Percentiles rank a stretch among this genome's conserved stretches.
Evolutionary conservation across 2,329 filamentous ascomycete species (phyloP).

Genomic region (Daldinia sp.): DNA sequence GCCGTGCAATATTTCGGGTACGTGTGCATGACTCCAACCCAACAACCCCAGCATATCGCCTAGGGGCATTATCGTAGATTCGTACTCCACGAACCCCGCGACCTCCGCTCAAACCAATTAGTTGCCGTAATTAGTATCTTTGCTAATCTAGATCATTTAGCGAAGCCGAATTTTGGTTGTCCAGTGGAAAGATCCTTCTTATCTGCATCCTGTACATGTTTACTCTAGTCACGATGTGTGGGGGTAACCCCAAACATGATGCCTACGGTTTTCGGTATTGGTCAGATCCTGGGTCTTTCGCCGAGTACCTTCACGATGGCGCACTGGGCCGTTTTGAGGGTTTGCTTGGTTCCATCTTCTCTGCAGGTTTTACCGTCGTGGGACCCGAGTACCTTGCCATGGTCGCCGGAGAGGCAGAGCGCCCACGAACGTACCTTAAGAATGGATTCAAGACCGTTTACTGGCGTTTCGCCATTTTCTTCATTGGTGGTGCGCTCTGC

Average conservation of each 20-base stretch:
- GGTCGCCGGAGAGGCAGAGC: slow-evolving; percentile 65
- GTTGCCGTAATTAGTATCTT: slow-evolving; percentile 10
- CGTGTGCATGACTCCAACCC: slow-evolving; percentile 30
- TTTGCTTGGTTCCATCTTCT: slow-evolving; percentile 69
- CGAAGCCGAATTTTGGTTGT: slow-evolving; percentile 78
- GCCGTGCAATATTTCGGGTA: slow-evolving; percentile 52
- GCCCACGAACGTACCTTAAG: slow-evolving; percentile 69
- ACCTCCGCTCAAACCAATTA: slow-evolving; percentile 3
- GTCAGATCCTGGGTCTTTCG: slow-evolving; percentile 72
- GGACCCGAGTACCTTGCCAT: slow-evolving; percentile 71
- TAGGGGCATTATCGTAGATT: slow-evolving; percentile 7
- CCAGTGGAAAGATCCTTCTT: slow-evolving; percentile 72
- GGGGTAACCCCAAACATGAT: slow-evolving; percentile 78
- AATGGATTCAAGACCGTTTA: slow-evolving; percentile 75
- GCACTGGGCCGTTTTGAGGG: slow-evolving; percentile 73
- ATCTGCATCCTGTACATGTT: slow-evolving; percentile 76
- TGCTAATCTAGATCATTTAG: slow-evolving; percentile 62
- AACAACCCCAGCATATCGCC: not conserved
- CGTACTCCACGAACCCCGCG: slow-evolving; percentile 9
- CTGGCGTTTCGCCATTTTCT: slow-evolving; percentile 74
- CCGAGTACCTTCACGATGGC: slow-evolving; percentile 69
- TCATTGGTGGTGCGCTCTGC: slow-evolving; percentile 72
- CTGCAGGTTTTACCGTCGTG: slow-evolving; percentile 70
- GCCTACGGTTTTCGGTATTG: slow-evolving; percentile 79
- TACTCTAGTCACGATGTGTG: slow-evolving; percentile 84